Evolutionary conservation across 805 yeast species (phyloP).

Genomic region (Saturnispora hagleri): DNA sequence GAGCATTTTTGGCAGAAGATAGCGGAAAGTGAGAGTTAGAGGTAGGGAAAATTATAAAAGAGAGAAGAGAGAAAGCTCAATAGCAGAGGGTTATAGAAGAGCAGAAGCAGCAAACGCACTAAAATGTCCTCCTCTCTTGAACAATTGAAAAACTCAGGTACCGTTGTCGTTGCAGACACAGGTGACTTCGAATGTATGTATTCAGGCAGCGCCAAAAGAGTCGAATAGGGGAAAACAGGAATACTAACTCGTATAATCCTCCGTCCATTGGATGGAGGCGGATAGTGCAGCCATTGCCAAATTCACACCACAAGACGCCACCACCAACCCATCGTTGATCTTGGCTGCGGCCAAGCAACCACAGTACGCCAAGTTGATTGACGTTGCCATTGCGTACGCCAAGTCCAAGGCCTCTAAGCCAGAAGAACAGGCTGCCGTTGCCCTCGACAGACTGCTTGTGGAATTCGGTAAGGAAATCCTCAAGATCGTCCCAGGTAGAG

Average conservation of each 20-base stretch:
- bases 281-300: constrained; percentile 60
- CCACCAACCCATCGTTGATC: constrained; percentile 96
- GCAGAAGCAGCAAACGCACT: not conserved
- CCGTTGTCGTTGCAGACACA: constrained; percentile 95
- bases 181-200: constrained; percentile 85
- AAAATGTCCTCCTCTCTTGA: constrained; percentile 69
- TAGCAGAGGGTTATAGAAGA: no score
- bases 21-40: not conserved
- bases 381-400: constrained; percentile 83
- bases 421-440: constrained; percentile 67
- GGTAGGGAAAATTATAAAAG: not conserved
- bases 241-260: not conserved
- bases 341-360: constrained; percentile 90
- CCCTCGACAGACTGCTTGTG: constrained; percentile 86
- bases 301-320: constrained; percentile 98
- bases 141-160: constrained; percentile 90
- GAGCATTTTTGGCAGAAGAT: not conserved
- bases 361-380: constrained; percentile 82
- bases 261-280: not conserved
- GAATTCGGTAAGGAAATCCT: constrained; percentile 94
- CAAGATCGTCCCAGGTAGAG: constrained; percentile 96
- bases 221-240: not conserved
- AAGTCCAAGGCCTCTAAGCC: constrained; percentile 48
- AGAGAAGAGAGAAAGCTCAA: no score
- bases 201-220: no score